Conservation (phyloP, 2,329 filamentous ascomycete species). For the Remersonia thermophila region DNA sequence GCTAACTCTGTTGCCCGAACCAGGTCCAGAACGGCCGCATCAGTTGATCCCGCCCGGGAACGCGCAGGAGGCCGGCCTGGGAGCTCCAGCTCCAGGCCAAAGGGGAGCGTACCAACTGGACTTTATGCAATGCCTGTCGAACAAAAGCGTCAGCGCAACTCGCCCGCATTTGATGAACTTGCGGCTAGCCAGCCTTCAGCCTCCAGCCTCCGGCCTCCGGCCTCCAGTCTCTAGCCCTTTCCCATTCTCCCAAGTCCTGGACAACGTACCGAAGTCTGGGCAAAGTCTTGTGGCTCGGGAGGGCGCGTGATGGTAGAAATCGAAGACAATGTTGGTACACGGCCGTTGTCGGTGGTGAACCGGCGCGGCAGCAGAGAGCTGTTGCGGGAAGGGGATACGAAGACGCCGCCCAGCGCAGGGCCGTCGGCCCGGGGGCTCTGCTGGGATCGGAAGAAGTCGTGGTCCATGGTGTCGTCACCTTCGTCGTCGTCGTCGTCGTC, state of each 20-base stretch:
- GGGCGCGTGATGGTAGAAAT: conserved; percentile 43
- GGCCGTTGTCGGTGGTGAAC: conserved; percentile 84
- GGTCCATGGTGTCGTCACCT: too few species aligned
- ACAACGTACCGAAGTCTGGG: conserved; percentile 23
- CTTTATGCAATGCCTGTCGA: conserved; percentile 53
- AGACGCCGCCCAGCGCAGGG: conserved; percentile 37
- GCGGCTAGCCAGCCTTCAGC: too few species aligned
- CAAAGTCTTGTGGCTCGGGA: conserved; percentile 39
- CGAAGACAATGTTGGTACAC: conserved; percentile 62
- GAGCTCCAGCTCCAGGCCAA: too few species aligned
- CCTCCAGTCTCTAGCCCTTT: too few species aligned
- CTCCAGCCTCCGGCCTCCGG: too few species aligned
- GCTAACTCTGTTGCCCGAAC: conserved; percentile 5
- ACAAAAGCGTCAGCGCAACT: conserved; percentile 12
- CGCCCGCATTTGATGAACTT: too few species aligned
- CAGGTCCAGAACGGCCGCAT: too few species aligned
- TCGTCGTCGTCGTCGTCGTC: too few species aligned
- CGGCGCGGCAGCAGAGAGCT: conserved; percentile 57
- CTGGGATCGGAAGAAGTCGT: conserved; percentile 67
- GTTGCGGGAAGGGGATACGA: conserved; percentile 63
- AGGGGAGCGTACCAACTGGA: conserved; percentile 56
- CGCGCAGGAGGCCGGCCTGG: too few species aligned
- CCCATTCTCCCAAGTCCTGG: too few species aligned
- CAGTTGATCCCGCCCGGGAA: neutral
- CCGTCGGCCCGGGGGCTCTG: conserved; percentile 67